Evolutionary conservation across 495 filamentous ascomycete genomes (phyloP).

Genomic region (Xylaria cubensis): DNA sequence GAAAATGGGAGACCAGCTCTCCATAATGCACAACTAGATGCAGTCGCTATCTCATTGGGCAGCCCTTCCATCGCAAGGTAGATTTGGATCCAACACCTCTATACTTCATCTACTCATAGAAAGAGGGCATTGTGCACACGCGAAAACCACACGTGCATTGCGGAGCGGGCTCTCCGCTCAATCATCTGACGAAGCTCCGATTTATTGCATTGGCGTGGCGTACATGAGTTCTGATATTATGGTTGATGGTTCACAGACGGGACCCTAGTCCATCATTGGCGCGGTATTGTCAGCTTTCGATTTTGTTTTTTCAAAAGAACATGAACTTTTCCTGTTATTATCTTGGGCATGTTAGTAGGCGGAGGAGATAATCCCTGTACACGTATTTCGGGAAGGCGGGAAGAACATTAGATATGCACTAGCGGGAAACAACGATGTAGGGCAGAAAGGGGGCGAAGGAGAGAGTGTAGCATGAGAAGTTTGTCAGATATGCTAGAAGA

Average conservation of each 20-base stretch:
- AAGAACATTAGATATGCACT: conserved; percentile 23
- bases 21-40: conserved; percentile 77
- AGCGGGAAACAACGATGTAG: conserved; percentile 9
- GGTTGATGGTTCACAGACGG: conserved; percentile 30
- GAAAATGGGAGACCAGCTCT: conserved; percentile 67
- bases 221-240: conserved; percentile 34
- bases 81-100: conserved; percentile 22
- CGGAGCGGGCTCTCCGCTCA: conserved; percentile 37
- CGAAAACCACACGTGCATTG: conserved; percentile 23
- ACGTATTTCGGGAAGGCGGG: conserved; percentile 39
- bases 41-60: conserved; percentile 53
- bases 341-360: conserved; percentile 27
- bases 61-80: conserved; percentile 42
- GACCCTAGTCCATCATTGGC: conserved; percentile 27
- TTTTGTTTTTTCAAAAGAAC: conserved; percentile 24
- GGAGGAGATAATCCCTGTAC: conserved; percentile 40
- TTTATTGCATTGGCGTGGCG: conserved; percentile 43
- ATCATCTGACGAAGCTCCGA: conserved; percentile 35
- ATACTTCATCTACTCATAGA: conserved; percentile 27
- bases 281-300: conserved; percentile 15
- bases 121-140: conserved; percentile 12
- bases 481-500: not conserved
- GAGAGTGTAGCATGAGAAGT: not conserved
- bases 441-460: conserved; percentile 5
- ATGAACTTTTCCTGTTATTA: conserved; percentile 17